Evolutionary conservation across 306 rosid species (phyloP).

Genomic region (Pyrus bretschneideri): DNA sequence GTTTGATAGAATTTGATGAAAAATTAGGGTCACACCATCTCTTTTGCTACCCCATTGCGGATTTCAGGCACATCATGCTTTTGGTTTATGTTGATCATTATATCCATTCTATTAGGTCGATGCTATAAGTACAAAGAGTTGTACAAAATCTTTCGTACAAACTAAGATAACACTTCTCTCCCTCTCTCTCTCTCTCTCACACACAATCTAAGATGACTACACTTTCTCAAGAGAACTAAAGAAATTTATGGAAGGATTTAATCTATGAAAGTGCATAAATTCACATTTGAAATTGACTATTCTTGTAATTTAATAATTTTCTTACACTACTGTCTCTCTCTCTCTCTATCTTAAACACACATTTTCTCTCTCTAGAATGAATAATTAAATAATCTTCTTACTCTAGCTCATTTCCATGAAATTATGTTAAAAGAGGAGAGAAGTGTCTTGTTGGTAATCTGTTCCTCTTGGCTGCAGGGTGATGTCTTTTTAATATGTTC

Average conservation of each 20-base stretch:
- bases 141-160: not conserved
- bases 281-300: not conserved
- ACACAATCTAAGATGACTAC: too few species aligned
- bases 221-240: too few species aligned
- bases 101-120: not conserved
- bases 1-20: not conserved
- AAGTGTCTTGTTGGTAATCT: slow-evolving; percentile 3
- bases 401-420: not conserved
- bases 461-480: slow-evolving; percentile 56
- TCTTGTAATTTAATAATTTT: not conserved
- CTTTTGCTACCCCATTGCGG: not conserved
- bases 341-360: not conserved
- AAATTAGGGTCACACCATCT: not conserved
- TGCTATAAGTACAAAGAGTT: not conserved
- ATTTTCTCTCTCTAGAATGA: too few species aligned
- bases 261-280: not conserved
- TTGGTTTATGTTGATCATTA: not conserved
- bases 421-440: not conserved
- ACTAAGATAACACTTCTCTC: not conserved
- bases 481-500: slow-evolving; percentile 85
- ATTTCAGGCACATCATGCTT: not conserved
- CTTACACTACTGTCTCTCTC: not conserved
- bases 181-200: too few species aligned
- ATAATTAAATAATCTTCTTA: not conserved
- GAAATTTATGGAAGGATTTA: too few species aligned